Base-by-base conservation (phyloP, 1,284 basidiomycete genomes). In the Volvariella volvacea region DNA sequence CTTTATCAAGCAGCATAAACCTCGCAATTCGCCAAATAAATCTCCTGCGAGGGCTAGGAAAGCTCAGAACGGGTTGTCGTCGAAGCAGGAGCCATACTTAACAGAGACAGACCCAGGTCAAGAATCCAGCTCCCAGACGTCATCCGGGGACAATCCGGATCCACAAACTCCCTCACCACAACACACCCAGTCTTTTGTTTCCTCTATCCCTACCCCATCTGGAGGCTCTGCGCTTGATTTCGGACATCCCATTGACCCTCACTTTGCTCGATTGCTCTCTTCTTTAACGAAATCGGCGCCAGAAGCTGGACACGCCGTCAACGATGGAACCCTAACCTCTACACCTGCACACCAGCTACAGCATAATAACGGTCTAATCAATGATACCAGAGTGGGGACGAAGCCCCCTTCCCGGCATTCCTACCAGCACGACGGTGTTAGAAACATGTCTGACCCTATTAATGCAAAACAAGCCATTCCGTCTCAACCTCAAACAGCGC, bases 71-170 rank as follows among this genome's bases (percentile, higher is more conserved):
- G 50, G 58, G 20, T 56, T 56, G 51, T 63, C 57, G 49, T 30
- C 31, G 42, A 51, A 54, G 38, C 22, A 39, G 54, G 55, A 49
- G 46, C 54, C 40, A 43, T 47, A 46, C 12, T 43, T 52, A 32
- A 49, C 51, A 16, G 54, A 59, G 22, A 55, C 58, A 37, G 64
- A 67, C 46, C 48, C 52, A 4, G 60, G 70, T 34, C 77, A 74
- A 53, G 80, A 84, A 48, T 78, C 80, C 14, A 80, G 77, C 53
- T 82, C 81, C n/a, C 76, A 78, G 53, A 72, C 75, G 7, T 81
- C 79, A 34, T 80, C 76, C 34, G 71, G 67, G 20, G 78, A 80
- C 50, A 76, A 76, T 50, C 70, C 68, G 28, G 80, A 76, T 54
- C 78, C 74, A 12, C 74, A 76, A 52, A 82, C 80, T 1, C 80